These are phyloP conservation scores for Solanum ossicruentum DNA, from an alignment of 257 asterid species.

Conservation along the genomic window DNA sequence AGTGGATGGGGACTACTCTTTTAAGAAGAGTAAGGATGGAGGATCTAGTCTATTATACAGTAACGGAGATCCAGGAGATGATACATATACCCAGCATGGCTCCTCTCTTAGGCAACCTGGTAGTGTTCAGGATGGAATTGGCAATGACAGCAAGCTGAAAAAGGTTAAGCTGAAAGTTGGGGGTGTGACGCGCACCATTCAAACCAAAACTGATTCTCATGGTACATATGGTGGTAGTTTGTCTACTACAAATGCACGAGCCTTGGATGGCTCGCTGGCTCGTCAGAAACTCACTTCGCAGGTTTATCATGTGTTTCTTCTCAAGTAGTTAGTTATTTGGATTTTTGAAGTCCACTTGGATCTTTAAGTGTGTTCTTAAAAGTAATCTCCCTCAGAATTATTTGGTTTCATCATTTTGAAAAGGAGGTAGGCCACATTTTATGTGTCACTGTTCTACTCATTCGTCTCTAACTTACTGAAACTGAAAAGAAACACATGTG, in stretches of 20 bases:
- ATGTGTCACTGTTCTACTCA: not conserved
- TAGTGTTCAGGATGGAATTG: slow-evolving; percentile 23
- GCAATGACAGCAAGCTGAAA: slow-evolving; percentile 51
- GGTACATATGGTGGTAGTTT: slow-evolving; percentile 42
- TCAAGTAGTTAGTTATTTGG: not conserved
- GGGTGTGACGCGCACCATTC: slow-evolving; percentile 72
- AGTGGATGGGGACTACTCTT: slow-evolving; percentile 7
- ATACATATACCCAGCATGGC: not conserved
- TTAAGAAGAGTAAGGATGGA: slow-evolving; percentile 8
- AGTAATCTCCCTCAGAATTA: not conserved
- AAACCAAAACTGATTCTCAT: slow-evolving; percentile 45
- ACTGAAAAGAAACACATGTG: not conserved
- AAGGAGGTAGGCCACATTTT: not conserved
- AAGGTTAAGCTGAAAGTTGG: slow-evolving; percentile 83
- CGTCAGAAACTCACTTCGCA: slow-evolving; percentile 35
- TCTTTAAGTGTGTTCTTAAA: not conserved
- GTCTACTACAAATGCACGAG: slow-evolving; percentile 30
- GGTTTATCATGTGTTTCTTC: slow-evolving; percentile 25
- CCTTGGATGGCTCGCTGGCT: slow-evolving; percentile 34
- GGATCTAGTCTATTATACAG: slow-evolving; percentile 19
- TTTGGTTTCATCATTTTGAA: not conserved
- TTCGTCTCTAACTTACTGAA: not conserved
- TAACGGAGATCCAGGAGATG: slow-evolving; percentile 21
- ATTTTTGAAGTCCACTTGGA: not conserved
- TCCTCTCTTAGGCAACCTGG: not conserved